A percentile compares a stretch with the other conserved stretches of the same genome.
These are phyloP conservation scores for Onygenales sp. DNA, from an alignment of 2,329 filamentous ascomycete species.

Conservation along the genomic window DNA sequence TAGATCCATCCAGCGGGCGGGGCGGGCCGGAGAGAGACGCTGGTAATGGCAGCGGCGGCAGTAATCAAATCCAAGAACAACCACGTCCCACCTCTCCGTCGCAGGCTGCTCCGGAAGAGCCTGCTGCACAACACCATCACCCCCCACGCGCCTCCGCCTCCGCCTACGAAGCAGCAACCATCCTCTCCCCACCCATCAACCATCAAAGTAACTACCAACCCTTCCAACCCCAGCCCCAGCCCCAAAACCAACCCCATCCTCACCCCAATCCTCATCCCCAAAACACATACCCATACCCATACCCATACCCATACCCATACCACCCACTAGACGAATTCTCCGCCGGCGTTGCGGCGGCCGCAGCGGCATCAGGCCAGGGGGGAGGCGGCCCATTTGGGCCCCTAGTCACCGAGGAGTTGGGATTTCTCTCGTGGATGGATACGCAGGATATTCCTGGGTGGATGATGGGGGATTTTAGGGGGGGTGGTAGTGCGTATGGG, in stretches of 20 bases:
- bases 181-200: background rate
- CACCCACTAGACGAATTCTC: too few relatives aligned
- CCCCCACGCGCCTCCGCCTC: background rate
- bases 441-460: background rate
- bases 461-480: background rate
- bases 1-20: background rate
- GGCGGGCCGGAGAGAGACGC: too few relatives aligned
- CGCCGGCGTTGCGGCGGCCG: too few relatives aligned
- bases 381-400: background rate
- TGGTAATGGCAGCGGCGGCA: too few relatives aligned
- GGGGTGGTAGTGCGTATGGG: background rate
- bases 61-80: too few relatives aligned
- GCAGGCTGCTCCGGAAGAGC: too few relatives aligned
- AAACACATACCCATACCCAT: too few relatives aligned
- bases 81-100: too few relatives aligned
- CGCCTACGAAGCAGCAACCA: background rate
- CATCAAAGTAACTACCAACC: background rate
- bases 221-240: too few relatives aligned
- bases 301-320: too few relatives aligned
- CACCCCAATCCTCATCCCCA: too few relatives aligned
- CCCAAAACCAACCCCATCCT: too few relatives aligned
- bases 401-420: background rate
- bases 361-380: background rate
- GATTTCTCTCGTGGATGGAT: background rate
- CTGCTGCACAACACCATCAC: background rate